phyloP scores from a whole-genome alignment of 768 basidiomycete species.

The Astraeus odoratus region DNA sequence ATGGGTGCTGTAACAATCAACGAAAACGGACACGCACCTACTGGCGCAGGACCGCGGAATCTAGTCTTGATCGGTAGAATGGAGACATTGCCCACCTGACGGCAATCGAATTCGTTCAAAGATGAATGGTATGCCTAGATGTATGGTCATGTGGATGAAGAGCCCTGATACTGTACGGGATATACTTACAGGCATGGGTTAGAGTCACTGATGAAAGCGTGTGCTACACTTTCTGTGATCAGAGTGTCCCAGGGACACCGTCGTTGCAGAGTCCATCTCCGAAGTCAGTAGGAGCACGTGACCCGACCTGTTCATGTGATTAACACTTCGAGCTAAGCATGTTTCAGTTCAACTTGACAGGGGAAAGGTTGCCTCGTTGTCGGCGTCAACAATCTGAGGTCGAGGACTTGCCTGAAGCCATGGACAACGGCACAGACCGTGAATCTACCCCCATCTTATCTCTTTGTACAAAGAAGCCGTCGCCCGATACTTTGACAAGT shows the following conservation, averaged over 20 bases:
- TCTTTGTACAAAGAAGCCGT: constrained; percentile 42
- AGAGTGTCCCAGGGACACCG: too few relatives aligned
- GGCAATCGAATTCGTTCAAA: constrained; percentile 78
- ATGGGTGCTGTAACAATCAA: constrained; percentile 3
- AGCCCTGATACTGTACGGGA: constrained; percentile 2
- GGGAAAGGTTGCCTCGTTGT: too few relatives aligned
- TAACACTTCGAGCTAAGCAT: neutral
- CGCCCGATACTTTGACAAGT: constrained; percentile 76
- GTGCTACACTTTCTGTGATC: too few relatives aligned
- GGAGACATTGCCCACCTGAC: constrained; percentile 84
- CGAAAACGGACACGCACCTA: constrained; percentile 39
- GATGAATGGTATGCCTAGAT: constrained; percentile 92
- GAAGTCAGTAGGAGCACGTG: too few relatives aligned
- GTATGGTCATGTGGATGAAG: neutral
- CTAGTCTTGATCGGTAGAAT: constrained; percentile 88
- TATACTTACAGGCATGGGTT: constrained; percentile 52
- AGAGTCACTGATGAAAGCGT: constrained; percentile 7
- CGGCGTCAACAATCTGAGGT: too few relatives aligned
- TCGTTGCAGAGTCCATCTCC: too few relatives aligned
- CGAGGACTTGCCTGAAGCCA: neutral
- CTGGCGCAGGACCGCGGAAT: constrained; percentile 87
- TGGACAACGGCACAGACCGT: constrained; percentile 12
- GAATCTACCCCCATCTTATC: constrained; percentile 44
- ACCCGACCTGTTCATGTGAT: neutral
- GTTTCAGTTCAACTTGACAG: too few relatives aligned